These are phyloP conservation scores for Strigomonas culicis DNA, from an alignment of 208 protist species.

Conservation along the genomic window DNA sequence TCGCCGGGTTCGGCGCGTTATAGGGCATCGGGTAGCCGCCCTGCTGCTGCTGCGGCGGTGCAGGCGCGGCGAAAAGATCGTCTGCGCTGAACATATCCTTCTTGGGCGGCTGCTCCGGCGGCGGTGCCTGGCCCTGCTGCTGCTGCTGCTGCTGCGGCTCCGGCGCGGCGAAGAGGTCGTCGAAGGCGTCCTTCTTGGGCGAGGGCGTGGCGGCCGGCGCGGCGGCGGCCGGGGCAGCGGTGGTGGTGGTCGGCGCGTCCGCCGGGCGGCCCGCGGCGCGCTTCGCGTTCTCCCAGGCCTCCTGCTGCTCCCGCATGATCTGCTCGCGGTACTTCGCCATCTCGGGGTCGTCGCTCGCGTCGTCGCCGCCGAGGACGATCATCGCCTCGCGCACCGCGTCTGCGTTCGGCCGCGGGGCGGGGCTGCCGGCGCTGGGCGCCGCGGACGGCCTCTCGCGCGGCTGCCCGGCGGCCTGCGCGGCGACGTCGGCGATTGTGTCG, in stretches of 20 bases:
- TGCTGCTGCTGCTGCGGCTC: conserved; percentile 16
- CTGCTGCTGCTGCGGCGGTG: conserved; percentile 23
- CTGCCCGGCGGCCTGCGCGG: neutral
- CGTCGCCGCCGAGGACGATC: conserved; percentile 49
- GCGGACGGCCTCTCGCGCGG: conserved; percentile 6
- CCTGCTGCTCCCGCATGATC: conserved; percentile 74
- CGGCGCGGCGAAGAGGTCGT: conserved; percentile 66
- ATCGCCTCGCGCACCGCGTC: conserved; percentile 49
- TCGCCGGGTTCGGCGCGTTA: neutral
- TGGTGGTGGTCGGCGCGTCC: neutral
- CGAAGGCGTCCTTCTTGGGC: conserved; percentile 58
- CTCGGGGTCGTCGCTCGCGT: conserved; percentile 42
- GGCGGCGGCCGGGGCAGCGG: neutral
- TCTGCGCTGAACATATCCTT: conserved; percentile 45
- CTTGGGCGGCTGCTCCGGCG: conserved; percentile 10
- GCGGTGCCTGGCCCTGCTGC: neutral
- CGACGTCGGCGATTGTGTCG: conserved; percentile 13
- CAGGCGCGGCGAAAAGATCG: conserved; percentile 39
- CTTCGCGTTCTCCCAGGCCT: conserved; percentile 54
- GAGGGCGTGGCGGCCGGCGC: conserved; percentile 5
- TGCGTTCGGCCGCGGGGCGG: conserved; percentile 5
- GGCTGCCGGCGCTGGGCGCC: neutral
- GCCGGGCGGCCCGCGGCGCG: conserved; percentile 14
- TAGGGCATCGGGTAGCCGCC: conserved; percentile 14
- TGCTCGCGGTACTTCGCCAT: conserved; percentile 43